Conservation (phyloP, 768 basidiomycete species). For the Macrolepiota albuminosa region DNA sequence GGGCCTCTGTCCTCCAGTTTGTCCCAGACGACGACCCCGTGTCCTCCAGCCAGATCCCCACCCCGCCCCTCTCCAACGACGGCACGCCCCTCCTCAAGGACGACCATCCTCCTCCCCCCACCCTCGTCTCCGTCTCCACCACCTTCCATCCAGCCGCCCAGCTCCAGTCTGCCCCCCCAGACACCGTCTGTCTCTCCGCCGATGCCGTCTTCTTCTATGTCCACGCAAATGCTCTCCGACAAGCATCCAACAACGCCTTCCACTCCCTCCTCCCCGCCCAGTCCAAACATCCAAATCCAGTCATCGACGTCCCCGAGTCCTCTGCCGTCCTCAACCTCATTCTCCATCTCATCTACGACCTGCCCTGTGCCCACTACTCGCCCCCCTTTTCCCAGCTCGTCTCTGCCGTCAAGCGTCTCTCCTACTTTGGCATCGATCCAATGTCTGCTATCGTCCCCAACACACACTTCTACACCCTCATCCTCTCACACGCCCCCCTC, state of each 20-base stretch:
- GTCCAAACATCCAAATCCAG: slow-evolving; percentile 38
- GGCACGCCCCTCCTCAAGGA: slow-evolving; percentile 15
- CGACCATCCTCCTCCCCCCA: slow-evolving; percentile 38
- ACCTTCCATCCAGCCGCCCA: slow-evolving; percentile 74
- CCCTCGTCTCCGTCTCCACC: slow-evolving; percentile 71
- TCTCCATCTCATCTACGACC: slow-evolving; percentile 66
- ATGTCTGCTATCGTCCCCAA: slow-evolving; percentile 42
- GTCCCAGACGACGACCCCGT: slow-evolving; percentile 42
- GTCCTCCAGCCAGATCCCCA: slow-evolving; percentile 49
- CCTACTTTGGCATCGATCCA: slow-evolving; percentile 55
- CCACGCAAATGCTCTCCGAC: slow-evolving; percentile 54
- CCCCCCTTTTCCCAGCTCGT: slow-evolving; percentile 59
- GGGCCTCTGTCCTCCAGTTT: slow-evolving; percentile 30
- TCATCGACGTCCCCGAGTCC: slow-evolving; percentile 57
- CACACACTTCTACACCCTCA: slow-evolving; percentile 51
- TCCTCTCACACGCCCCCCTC: slow-evolving; percentile 64
- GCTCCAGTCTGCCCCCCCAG: slow-evolving; percentile 49
- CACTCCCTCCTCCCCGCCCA: slow-evolving; percentile 44
- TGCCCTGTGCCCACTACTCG: slow-evolving; percentile 71
- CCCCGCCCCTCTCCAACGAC: slow-evolving; percentile 50
- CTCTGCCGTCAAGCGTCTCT: slow-evolving; percentile 51
- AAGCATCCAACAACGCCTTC: slow-evolving; percentile 62
- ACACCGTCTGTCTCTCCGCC: slow-evolving; percentile 61
- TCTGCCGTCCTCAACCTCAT: slow-evolving; percentile 67
- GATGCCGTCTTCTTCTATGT: slow-evolving; percentile 86